Evolutionary conservation across 2,329 filamentous ascomycete species (phyloP), one percentile per base, ranked within the genome.

Genomic region (Alternaria solani): DNA sequence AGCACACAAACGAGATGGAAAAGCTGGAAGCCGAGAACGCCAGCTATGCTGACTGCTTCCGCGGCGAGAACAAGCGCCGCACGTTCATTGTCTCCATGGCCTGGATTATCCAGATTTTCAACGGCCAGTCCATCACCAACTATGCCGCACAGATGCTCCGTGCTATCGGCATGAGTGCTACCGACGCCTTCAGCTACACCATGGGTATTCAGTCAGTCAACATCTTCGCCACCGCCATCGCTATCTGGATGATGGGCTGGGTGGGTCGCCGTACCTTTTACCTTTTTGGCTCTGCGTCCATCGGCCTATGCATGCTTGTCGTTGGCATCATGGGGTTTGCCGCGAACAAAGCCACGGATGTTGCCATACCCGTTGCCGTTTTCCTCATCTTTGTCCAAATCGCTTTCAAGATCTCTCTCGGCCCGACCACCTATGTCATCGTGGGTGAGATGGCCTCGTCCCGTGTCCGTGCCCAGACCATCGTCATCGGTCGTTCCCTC

Each of bases 381-480:
- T 62, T 65, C 38, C 63, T 65, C 28, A 62, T 62, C 18, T 62
- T 65, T 30, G 60, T 65, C 25, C 63, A 65, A 7, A 62, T 64
- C 18, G 63, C 62, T 52, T 62, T 62, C 59, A 62, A 62, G 41
- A 51, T 62, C 25, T 62, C 59, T 0, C 92, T 96, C 42, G 92
- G 92, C 36, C 94, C 92, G 0, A 91, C 95, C 11, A 92, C 90
- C 77, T 96, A 94, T 80, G 94, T 91, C 0, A 85, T 96, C 6
- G 92, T 95, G 4, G 86, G 90, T 1, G 92, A 96, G 77, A 79
- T 96, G 38, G 92, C 91, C 1, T 92, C 91, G 1, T 87, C 91
- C n/a, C 86, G 92, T 5, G 84, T 96, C 38, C 91, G 93, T 74
- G 92, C 94, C 80, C 96, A 96, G 83, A 95, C 93, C 1, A 89